phyloP scores from a whole-genome alignment of 305 asterid species.

The Petunia hybrid region DNA sequence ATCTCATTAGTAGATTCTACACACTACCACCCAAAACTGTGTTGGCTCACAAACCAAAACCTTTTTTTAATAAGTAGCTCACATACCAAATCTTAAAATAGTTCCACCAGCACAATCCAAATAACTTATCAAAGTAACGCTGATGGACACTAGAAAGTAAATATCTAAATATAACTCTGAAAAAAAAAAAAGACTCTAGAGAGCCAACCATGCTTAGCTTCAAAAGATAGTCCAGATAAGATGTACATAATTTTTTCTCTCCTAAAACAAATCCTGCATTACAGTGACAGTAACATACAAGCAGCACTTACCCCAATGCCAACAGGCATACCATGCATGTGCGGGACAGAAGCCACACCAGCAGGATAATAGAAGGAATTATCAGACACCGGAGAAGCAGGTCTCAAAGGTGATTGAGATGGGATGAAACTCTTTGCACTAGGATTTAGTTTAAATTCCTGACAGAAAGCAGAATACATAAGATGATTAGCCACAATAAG shows the following conservation, averaged over 20 bases:
- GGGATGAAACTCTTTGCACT: slow-evolving; percentile 87
- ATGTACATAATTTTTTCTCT: neutral
- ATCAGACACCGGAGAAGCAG: slow-evolving; percentile 81
- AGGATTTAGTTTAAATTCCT: slow-evolving; percentile 94
- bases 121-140: slow-evolving; percentile 4
- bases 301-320: slow-evolving; percentile 79
- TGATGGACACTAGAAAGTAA: slow-evolving; percentile 15
- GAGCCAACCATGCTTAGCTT: neutral
- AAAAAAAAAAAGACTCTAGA: neutral
- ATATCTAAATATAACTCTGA: neutral
- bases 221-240: slow-evolving; percentile 3
- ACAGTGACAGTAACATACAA: neutral
- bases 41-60: neutral
- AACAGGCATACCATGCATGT: slow-evolving; percentile 87
- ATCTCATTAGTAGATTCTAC: neutral
- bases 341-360: slow-evolving; percentile 63
- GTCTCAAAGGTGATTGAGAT: slow-evolving; percentile 69
- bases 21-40: slow-evolving; percentile 18
- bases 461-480: slow-evolving; percentile 37
- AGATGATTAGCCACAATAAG: slow-evolving; percentile 19
- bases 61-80: too few species aligned
- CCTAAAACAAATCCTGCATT: neutral
- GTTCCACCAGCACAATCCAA: slow-evolving; percentile 16
- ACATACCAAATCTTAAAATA: neutral
- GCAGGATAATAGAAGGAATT: slow-evolving; percentile 81